These are phyloP conservation scores for Musa balbisiana DNA, from an alignment of 202 grass and related monocot species.

Conservation along the genomic window DNA sequence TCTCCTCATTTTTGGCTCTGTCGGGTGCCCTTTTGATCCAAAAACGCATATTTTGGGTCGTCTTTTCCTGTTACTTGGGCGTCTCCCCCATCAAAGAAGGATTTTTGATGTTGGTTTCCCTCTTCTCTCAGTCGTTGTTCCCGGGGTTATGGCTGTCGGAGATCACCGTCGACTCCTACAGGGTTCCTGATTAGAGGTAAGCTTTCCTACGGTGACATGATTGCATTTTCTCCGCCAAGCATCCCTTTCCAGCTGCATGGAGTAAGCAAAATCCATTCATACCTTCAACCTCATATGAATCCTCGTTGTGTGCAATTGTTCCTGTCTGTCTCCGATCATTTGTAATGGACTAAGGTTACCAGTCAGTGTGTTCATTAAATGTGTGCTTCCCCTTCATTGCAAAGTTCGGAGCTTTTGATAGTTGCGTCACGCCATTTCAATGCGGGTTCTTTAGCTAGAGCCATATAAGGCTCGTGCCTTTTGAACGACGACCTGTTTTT, in stretches of 20 bases:
- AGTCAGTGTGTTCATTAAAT: too few species aligned
- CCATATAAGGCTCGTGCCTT: background rate
- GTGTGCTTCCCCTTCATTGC: background rate
- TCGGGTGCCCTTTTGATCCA: background rate
- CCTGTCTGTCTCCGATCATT: too few species aligned
- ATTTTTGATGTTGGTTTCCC: background rate
- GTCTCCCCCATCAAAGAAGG: background rate
- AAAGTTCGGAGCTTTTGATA: background rate
- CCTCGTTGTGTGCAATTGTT: too few species aligned
- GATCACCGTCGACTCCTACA: slow-evolving; percentile 73
- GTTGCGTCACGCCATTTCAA: background rate
- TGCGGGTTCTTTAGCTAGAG: background rate
- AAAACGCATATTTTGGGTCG: background rate
- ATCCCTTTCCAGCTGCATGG: background rate
- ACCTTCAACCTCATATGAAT: background rate
- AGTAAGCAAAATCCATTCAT: background rate
- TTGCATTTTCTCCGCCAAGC: background rate
- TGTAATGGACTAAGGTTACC: too few species aligned
- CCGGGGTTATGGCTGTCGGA: slow-evolving; percentile 72
- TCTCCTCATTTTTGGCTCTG: background rate
- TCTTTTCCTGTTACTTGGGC: background rate
- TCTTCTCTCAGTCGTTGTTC: slow-evolving; percentile 37
- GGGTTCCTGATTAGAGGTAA: slow-evolving; percentile 55
- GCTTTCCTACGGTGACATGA: background rate
- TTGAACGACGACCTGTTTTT: too few species aligned